Evolutionary conservation across 2,329 filamentous ascomycete species (phyloP).

Genomic region (Claviceps quebecensis): DNA sequence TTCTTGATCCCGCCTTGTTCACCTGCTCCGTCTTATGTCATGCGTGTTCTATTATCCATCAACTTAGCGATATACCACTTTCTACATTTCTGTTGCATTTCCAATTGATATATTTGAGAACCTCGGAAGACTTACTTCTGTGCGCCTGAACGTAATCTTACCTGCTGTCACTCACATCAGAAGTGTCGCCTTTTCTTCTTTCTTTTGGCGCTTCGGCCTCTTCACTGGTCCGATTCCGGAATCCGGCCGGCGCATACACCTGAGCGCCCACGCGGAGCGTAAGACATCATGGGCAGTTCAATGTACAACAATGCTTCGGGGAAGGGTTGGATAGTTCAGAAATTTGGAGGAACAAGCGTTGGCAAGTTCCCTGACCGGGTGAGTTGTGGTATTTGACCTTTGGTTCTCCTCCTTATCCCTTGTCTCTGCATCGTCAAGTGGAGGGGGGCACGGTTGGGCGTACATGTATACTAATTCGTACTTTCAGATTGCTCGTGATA

Average conservation of each 20-base stretch:
- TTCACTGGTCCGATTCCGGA: neutral
- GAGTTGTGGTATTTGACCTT: conserved; percentile 11
- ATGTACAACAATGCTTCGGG: conserved; percentile 21
- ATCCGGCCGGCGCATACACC: neutral
- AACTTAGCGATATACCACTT: no score
- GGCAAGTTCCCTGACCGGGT: conserved; percentile 77
- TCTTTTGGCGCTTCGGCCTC: neutral
- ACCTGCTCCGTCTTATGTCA: no score
- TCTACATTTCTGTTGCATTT: no score
- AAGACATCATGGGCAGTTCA: conserved; percentile 18
- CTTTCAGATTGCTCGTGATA: conserved; percentile 26
- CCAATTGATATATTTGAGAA: no score
- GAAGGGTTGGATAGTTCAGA: conserved; percentile 73
- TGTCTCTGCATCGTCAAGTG: neutral
- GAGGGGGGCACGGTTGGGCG: neutral
- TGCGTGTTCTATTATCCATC: no score
- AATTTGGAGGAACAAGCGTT: conserved; percentile 90
- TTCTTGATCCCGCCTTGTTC: no score
- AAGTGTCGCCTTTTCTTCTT: neutral
- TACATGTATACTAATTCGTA: neutral
- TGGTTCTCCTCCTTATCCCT: neutral
- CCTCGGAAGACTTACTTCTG: no score
- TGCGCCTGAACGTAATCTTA: no score
- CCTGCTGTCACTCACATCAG: no score
- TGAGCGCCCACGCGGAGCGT: neutral